Evolutionary conservation across 768 basidiomycete species (phyloP).

Genomic region (Naematelia aurantialba): DNA sequence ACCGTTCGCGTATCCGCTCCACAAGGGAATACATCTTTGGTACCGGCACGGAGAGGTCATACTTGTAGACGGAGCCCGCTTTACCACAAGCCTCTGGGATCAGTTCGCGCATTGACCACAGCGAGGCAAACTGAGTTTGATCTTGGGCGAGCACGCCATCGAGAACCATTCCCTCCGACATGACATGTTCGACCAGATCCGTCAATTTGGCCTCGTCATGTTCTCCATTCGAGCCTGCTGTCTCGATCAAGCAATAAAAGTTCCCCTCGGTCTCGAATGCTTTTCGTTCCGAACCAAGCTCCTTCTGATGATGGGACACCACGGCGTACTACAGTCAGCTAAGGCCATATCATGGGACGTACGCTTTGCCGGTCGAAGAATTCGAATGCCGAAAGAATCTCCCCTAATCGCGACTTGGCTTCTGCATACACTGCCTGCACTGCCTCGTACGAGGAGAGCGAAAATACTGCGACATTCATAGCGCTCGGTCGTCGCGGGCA

Average conservation of each 20-base stretch:
- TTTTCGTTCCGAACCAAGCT: constrained; percentile 66
- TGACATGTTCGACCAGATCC: constrained; percentile 68
- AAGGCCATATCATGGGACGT: constrained; percentile 66
- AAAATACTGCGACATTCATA: constrained; percentile 86
- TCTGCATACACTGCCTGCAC: constrained; percentile 79
- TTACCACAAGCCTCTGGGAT: constrained; percentile 89
- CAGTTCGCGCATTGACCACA: constrained; percentile 90
- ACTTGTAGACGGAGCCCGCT: constrained; percentile 86
- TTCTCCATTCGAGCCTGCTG: constrained; percentile 83
- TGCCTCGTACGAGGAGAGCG: constrained; percentile 78
- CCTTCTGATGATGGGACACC: constrained; percentile 57
- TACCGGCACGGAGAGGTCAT: constrained; percentile 86
- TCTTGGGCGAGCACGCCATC: constrained; percentile 91
- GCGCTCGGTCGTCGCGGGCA: constrained; percentile 73
- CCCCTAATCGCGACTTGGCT: constrained; percentile 76
- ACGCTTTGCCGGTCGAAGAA: constrained; percentile 73
- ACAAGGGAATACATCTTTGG: constrained; percentile 82
- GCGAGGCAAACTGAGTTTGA: constrained; percentile 76
- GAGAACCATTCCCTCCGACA: constrained; percentile 73
- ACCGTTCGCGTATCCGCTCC: constrained; percentile 68
- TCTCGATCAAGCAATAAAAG: constrained; percentile 85
- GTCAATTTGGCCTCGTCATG: constrained; percentile 94
- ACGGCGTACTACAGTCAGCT: constrained; percentile 55
- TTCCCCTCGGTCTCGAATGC: constrained; percentile 72
- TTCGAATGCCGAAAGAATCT: constrained; percentile 96